Base-by-base conservation (phyloP, 441 rosid species). In the Brassica balearica region DNA sequence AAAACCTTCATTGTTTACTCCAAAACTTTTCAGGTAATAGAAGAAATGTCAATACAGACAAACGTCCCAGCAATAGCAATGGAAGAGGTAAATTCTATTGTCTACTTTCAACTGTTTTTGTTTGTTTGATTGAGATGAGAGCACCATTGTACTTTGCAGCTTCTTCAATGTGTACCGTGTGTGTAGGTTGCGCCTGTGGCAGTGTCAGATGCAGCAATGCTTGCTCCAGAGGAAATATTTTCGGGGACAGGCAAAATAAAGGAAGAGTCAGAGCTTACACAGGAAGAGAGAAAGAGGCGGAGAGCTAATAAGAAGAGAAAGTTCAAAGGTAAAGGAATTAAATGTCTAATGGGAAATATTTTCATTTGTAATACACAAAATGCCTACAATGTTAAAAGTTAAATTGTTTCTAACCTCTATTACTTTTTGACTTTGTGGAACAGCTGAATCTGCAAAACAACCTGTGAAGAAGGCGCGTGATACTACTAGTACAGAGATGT, bases 271-370 rank as follows among this genome's bases (percentile, higher is more conserved):
- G 99, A 95, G 78, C 87, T 95, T 20, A 92, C 96, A 0, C 87
- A 88, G 82, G 90, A 79, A 64, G 96, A 95, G 56, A 89, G 93
- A 88, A 95, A 90, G 84, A 95, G 94, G 73, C 88, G 99, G 87
- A 92, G 99, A 86, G 99, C 99, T 73, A 92, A 86, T 76, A 95
- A 95, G 94, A 95, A 95, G 84, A 88, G 97, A 74, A 93, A 86
- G 84, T 84, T 84, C 67, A 93, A 91, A 81, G 96, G 99, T 89
- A 83, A 46, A 82, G 86, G 69, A 79, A 79, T 36, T 65, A 46
- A 22, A 72, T 58, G 23, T 9, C n/a, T 15, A 55, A 53, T 6
- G 53, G 19, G 51, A 41, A 29, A 51, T 32, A 51, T 55, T 22
- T 14, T 34, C 22, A 14, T 6, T 59, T 17, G 22, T 19, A 72